Evolutionary conservation across 73 alveolate genomes (phyloP), one percentile per base, ranked within the genome.

Genomic region (Paramecium tetraurelia): DNA sequence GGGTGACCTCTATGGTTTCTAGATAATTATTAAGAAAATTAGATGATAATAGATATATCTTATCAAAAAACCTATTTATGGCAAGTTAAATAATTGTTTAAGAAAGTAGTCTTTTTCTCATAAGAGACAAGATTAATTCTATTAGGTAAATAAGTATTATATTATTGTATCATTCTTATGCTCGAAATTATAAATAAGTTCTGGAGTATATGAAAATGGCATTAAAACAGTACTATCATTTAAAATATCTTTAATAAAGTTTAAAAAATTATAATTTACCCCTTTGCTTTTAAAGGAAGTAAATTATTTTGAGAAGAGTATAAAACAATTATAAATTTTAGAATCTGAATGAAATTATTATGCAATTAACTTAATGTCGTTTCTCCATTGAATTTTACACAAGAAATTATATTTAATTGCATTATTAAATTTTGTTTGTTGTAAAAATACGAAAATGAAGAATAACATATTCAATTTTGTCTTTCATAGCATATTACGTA

Each of bases 401-500:
- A 48, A 4, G 18, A 48, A 48, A 12, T 14, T 40, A 40, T n/a
- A n/a, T n/a, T n/a, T n/a, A n/a, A n/a, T n/a, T n/a, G n/a, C n/a
- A n/a, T n/a, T n/a, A n/a, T n/a, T n/a, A n/a, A n/a, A n/a, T n/a
- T n/a, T n/a, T n/a, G 48, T 40, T 40, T 48, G 59, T 5, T 14
- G 14, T 48, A 12, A 14, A 14, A 12, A 48, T 48, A 4, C 69
- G 29, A 53, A 53, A n/a, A 53, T 53, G 21, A 53, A 53, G 69
- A n/a, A 4, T 53, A 4, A 53, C n/a, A 53, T 63, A 33, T 14
- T 72, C 86, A 72, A 38, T 72, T 40, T 20, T 38, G 10, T 46
- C 90, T 80, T 80, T 80, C 43, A 48, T 80, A 80, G 24, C 46
- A 80, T 35, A 80, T 43, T 18, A 80, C 57, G 21, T 80, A 80